phyloP scores from a whole-genome alignment of 306 rosid genomes.

The Begonia loranthoides region DNA sequence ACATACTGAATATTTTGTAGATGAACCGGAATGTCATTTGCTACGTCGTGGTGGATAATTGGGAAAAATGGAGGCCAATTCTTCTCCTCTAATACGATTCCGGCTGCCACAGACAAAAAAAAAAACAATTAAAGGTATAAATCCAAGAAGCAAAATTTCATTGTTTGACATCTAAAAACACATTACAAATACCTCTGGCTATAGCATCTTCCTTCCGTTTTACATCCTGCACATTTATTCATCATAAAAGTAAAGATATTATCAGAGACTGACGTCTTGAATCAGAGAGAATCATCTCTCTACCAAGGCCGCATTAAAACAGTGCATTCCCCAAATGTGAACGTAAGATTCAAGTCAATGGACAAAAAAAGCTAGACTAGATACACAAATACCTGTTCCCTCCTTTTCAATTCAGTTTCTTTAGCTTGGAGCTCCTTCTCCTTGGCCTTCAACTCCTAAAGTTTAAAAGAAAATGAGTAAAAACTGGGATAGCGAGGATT shows the following conservation, averaged over 20 bases:
- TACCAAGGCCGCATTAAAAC: too few relatives aligned
- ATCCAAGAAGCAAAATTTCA: too few relatives aligned
- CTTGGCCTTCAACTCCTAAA: conserved; percentile 53
- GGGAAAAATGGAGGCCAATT: conserved; percentile 93
- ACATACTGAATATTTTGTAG: conserved; percentile 75
- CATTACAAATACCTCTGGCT: conserved; percentile 41
- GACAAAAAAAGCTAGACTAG: neutral
- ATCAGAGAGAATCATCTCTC: neutral
- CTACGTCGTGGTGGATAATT: conserved; percentile 87
- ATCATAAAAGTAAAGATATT: conserved; percentile 1
- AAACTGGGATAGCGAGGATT: neutral
- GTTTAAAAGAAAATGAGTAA: neutral
- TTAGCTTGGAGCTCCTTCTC: conserved; percentile 79
- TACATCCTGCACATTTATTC: conserved; percentile 37
- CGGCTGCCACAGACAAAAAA: conserved; percentile 44
- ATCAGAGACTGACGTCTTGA: neutral
- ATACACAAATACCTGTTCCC: conserved; percentile 64
- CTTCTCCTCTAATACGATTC: conserved; percentile 69
- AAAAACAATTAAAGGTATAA: too few relatives aligned
- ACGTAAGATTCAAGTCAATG: neutral
- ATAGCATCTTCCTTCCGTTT: conserved; percentile 77
- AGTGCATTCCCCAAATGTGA: neutral
- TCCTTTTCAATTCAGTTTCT: conserved; percentile 76
- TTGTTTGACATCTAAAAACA: too few relatives aligned
- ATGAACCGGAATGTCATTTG: conserved; percentile 82